Percentiles rank a stretch among this genome's conserved stretches.
Conservation (phyloP, 495 filamentous ascomycete species). For the Polyplosphaeria fusca region DNA sequence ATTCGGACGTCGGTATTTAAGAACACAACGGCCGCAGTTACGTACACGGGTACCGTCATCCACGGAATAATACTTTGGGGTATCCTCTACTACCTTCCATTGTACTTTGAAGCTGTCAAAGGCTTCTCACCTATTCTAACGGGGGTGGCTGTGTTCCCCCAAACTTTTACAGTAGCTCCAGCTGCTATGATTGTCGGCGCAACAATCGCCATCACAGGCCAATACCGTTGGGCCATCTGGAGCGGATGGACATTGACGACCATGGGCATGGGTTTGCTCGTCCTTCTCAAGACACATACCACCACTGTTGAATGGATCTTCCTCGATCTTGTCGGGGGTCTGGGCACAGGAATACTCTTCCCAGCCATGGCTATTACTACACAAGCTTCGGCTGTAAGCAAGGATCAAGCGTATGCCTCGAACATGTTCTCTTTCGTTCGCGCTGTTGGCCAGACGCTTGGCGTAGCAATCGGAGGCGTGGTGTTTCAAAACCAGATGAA, state of each 20-base stretch:
- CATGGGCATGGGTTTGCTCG: slow-evolving; percentile 48
- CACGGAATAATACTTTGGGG: slow-evolving; percentile 55
- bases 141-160: slow-evolving; percentile 60
- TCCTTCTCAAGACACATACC: slow-evolving; percentile 47
- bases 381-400: slow-evolving; percentile 48
- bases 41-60: slow-evolving; percentile 49
- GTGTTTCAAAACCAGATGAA: slow-evolving; percentile 58
- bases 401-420: slow-evolving; percentile 49
- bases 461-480: slow-evolving; percentile 59
- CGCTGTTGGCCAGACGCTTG: slow-evolving; percentile 60
- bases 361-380: slow-evolving; percentile 50
- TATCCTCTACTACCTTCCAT: slow-evolving; percentile 59
- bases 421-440: slow-evolving; percentile 61
- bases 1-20: slow-evolving; percentile 54
- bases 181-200: slow-evolving; percentile 46
- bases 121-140: slow-evolving; percentile 52
- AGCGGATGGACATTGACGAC: slow-evolving; percentile 52
- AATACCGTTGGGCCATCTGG: slow-evolving; percentile 53
- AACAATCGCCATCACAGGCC: slow-evolving; percentile 46
- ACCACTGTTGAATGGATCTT: slow-evolving; percentile 48
- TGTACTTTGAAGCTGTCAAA: slow-evolving; percentile 64
- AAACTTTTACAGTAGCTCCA: slow-evolving; percentile 54
- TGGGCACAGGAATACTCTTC: slow-evolving; percentile 53
- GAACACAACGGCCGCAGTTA: slow-evolving; percentile 46
- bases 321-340: slow-evolving; percentile 47